phyloP scores from a whole-genome alignment of 805 yeast genomes.

The Metschnikowia drakensbergensis region DNA sequence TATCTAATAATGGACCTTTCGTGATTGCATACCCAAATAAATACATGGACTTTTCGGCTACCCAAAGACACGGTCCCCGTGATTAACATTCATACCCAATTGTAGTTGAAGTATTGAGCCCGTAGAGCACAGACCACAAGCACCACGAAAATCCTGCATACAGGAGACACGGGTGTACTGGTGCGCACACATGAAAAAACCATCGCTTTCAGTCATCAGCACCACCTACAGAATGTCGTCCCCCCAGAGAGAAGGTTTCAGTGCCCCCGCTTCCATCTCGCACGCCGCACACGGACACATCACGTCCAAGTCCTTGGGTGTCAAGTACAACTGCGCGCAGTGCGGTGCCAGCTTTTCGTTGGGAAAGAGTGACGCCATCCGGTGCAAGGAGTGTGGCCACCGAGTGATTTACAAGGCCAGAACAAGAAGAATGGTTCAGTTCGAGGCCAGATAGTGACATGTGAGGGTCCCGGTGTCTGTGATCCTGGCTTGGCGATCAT shows the following conservation, averaged over 20 bases:
- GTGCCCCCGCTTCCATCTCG: slow-evolving; percentile 70
- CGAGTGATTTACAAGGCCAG: slow-evolving; percentile 96
- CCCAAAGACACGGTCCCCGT: too few species aligned
- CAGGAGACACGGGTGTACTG: background rate
- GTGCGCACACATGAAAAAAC: background rate
- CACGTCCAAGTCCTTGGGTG: slow-evolving; percentile 63
- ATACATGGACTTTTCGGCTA: too few species aligned
- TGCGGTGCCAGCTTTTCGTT: slow-evolving; percentile 88
- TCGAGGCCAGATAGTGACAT: slow-evolving; percentile 34
- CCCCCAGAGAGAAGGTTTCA: slow-evolving; percentile 79
- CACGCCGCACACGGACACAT: slow-evolving; percentile 83
- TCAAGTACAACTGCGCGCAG: slow-evolving; percentile 92
- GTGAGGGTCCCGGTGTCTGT: background rate
- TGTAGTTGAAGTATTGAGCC: too few species aligned
- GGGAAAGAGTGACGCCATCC: slow-evolving; percentile 90
- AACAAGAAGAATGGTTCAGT: slow-evolving; percentile 88
- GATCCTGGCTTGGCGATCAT: background rate
- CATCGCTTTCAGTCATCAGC: background rate
- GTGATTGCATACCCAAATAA: too few species aligned
- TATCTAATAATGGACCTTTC: too few species aligned
- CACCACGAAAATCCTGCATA: background rate
- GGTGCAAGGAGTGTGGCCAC: slow-evolving; percentile 98
- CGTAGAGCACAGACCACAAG: too few species aligned
- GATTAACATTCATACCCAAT: too few species aligned
- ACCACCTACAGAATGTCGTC: slow-evolving; percentile 31